Evolutionary conservation across 768 basidiomycete species (phyloP), one percentile per base, ranked within the genome.

Genomic region (Leccinum truebloodii): DNA sequence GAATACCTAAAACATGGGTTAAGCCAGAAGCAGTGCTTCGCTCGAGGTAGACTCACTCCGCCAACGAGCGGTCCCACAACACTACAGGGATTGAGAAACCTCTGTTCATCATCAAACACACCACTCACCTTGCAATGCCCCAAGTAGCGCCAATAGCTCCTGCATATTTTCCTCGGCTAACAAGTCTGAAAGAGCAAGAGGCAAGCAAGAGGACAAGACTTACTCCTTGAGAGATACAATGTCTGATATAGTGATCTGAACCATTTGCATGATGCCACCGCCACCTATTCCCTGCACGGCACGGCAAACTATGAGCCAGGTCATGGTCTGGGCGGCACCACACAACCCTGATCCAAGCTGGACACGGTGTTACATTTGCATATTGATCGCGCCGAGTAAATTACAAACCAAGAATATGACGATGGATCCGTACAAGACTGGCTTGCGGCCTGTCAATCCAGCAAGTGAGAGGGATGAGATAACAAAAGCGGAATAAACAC

Each of bases 231-330:
- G 63, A 14, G 69, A 55, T 10, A 76, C 68, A 39, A 82, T 79
- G 59, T 82, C 81, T 18, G 75, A 69, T 37, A 77, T 70, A 14
- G 71, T 75, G 50, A 78, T 78, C 58, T 78, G 72, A 0, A 73
- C 67, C 59, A 77, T 55, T 60, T 78, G 76, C 9, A 70, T 58
- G 50, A 76, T 76, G 10, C 74, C 79, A 1, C 78, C 78, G 3
- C 75, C 79, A 20, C 80, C 79, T 18, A 81, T 69, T 41, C 79
- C 80, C 65, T 81, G 80, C 2, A 80, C 55, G 3, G 75, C 79
- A 20, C 80, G 75, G 41, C 68, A 71, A 24, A 74, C 59, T 62
- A 76, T 76, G 34, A 81, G 70, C 79, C 78, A 80, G 7, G 71
- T 68, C 75, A 81, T 77, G 26, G 34, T 76, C 64, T 80, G 75